Conservation (phyloP, 441 rosid genomes). For the Erysimum cheiri region DNA sequence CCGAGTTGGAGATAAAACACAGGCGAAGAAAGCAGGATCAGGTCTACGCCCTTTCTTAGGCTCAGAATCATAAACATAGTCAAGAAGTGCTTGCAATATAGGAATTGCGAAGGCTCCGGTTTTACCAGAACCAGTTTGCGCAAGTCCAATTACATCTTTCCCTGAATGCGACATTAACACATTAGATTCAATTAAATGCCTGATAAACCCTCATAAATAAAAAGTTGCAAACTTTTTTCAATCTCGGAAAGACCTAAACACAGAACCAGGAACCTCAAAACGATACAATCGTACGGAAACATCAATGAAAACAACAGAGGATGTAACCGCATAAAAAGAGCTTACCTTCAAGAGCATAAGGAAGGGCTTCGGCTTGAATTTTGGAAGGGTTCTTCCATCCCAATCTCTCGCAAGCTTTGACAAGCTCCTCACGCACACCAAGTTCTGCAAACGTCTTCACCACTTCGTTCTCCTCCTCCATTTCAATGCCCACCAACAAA, state of each 20-base stretch:
- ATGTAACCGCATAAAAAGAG: not conserved
- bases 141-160: slow-evolving; percentile 93
- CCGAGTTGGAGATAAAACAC: slow-evolving; percentile 96
- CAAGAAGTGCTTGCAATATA: slow-evolving; percentile 78
- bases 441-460: slow-evolving; percentile 68
- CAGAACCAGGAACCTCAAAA: not conserved
- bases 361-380: slow-evolving; percentile 87
- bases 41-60: slow-evolving; percentile 57
- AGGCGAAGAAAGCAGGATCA: slow-evolving; percentile 83
- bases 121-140: slow-evolving; percentile 96
- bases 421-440: slow-evolving; percentile 74
- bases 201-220: not conserved
- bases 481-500: slow-evolving; percentile 29
- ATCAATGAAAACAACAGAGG: not conserved
- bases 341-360: slow-evolving; percentile 81
- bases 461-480: slow-evolving; percentile 66
- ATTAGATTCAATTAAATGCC: not conserved
- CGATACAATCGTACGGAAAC: slow-evolving; percentile 7
- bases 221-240: slow-evolving; percentile 14
- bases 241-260: not conserved
- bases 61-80: slow-evolving; percentile 56
- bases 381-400: slow-evolving; percentile 83
- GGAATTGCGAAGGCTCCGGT: slow-evolving; percentile 98
- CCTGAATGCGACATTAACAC: slow-evolving; percentile 47
- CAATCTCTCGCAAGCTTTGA: slow-evolving; percentile 73